phyloP scores from a whole-genome alignment of 2,329 filamentous ascomycete species.

The Periconia digitata region DNA sequence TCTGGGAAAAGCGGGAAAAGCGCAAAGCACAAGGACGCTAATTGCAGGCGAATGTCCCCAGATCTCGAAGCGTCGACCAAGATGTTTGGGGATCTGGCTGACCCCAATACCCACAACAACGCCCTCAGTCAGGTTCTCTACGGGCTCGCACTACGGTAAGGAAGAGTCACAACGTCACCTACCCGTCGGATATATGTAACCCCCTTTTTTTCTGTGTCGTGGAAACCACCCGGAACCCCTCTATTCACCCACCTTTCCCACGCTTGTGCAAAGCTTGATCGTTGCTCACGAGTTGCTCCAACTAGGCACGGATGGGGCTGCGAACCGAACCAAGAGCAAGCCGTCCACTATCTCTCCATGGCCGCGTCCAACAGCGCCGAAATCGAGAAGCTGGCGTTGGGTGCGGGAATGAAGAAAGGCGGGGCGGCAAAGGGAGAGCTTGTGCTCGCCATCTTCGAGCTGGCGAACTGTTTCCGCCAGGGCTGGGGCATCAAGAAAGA shows the following conservation, averaged over 20 bases:
- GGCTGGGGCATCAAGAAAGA: conserved; percentile 92
- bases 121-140: conserved; percentile 94
- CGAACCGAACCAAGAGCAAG: conserved; percentile 67
- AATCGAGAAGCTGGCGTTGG: conserved; percentile 81
- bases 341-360: conserved; percentile 80
- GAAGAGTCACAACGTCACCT: conserved; percentile 1
- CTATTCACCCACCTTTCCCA: no score
- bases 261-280: no score
- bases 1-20: not conserved
- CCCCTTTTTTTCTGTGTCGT: not conserved
- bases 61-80: conserved; percentile 77
- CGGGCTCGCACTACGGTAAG: conserved; percentile 82
- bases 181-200: not conserved
- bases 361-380: conserved; percentile 88
- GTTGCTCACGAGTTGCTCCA: conserved; percentile 19
- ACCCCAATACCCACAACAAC: conserved; percentile 84
- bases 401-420: conserved; percentile 87
- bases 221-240: conserved; percentile 29
- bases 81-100: conserved; percentile 81
- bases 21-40: conserved; percentile 11
- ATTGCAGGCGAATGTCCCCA: conserved; percentile 9
- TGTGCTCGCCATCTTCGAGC: conserved; percentile 92
- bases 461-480: conserved; percentile 89
- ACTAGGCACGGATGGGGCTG: conserved; percentile 91
- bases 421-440: conserved; percentile 95